Conservation (phyloP, 1,284 basidiomycete species). For the Anthracocystis setariae region DNA sequence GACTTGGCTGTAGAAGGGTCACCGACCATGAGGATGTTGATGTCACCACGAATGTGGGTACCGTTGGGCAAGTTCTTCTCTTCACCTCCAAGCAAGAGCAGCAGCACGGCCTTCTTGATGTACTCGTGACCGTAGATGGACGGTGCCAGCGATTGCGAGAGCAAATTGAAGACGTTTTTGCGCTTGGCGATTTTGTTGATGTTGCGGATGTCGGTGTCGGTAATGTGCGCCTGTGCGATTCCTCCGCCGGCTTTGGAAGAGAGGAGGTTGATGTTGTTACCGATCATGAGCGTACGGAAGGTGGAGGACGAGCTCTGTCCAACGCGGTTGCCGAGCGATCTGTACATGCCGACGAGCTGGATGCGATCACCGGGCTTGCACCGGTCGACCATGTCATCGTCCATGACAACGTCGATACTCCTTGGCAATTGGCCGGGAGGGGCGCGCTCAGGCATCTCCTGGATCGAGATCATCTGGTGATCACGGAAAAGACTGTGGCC, state of each 20-base stretch:
- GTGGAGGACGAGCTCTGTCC: constrained; percentile 74
- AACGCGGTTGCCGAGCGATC: constrained; percentile 86
- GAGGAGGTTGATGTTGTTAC: constrained; percentile 95
- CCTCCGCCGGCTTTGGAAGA: constrained; percentile 96
- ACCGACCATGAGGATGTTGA: constrained; percentile 99
- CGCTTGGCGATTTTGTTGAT: constrained; percentile 92
- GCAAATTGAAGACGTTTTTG: constrained; percentile 83
- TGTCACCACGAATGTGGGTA: constrained; percentile 98
- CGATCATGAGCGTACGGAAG: constrained; percentile 93
- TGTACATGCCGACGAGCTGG: constrained; percentile 94
- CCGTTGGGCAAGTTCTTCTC: constrained; percentile 98
- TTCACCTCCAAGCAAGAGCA: constrained; percentile 91
- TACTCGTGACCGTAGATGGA: constrained; percentile 97
- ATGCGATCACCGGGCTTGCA: constrained; percentile 98
- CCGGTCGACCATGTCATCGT: constrained; percentile 95
- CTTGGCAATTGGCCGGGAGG: constrained; percentile 96
- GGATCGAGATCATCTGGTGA: constrained; percentile 96
- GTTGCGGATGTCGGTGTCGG: constrained; percentile 92
- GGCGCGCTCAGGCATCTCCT: constrained; percentile 99
- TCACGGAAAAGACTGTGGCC: constrained; percentile 92
- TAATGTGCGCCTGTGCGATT: constrained; percentile 90
- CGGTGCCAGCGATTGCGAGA: constrained; percentile 94
- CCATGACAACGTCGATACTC: constrained; percentile 92
- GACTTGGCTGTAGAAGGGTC: constrained; percentile 98
- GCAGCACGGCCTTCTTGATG: constrained; percentile 92